Evolutionary conservation across 306 rosid species (phyloP).

Genomic region (Inga leiocalycina): DNA sequence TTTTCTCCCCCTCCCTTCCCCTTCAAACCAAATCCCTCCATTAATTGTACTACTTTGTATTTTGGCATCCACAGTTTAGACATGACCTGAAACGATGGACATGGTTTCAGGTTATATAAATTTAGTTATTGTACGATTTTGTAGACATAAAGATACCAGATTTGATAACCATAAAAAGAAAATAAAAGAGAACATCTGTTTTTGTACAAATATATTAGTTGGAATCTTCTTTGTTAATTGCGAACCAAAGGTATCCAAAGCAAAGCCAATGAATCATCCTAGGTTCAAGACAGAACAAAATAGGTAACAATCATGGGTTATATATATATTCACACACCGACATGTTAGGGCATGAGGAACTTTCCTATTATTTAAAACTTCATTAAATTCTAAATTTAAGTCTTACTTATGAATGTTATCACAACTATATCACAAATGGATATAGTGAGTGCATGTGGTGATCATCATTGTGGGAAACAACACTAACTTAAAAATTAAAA

Average conservation of each 20-base stretch:
- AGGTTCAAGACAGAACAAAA: conserved; percentile 16
- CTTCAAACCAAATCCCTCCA: background rate
- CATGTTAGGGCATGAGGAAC: conserved; percentile 26
- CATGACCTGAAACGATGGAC: background rate
- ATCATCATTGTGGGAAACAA: conserved; percentile 23
- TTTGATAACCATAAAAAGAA: background rate
- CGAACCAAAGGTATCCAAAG: conserved; percentile 7
- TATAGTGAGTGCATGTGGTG: conserved; percentile 42
- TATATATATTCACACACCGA: background rate
- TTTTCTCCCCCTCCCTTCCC: no score
- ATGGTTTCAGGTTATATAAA: background rate
- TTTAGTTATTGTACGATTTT: background rate
- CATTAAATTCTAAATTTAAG: background rate
- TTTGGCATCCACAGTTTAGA: background rate
- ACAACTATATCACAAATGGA: background rate
- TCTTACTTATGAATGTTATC: background rate
- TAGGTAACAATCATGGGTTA: conserved; percentile 23
- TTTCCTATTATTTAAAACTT: background rate
- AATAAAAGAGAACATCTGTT: background rate
- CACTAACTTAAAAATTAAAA: background rate
- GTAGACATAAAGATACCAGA: background rate
- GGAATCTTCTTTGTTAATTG: conserved; percentile 4
- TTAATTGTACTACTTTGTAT: background rate
- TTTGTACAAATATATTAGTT: background rate
- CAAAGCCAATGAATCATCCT: conserved; percentile 23